Evolutionary conservation across 2,329 filamentous ascomycete species (phyloP), one percentile per base, ranked within the genome.

Genomic region (Fonsecaea nubica): DNA sequence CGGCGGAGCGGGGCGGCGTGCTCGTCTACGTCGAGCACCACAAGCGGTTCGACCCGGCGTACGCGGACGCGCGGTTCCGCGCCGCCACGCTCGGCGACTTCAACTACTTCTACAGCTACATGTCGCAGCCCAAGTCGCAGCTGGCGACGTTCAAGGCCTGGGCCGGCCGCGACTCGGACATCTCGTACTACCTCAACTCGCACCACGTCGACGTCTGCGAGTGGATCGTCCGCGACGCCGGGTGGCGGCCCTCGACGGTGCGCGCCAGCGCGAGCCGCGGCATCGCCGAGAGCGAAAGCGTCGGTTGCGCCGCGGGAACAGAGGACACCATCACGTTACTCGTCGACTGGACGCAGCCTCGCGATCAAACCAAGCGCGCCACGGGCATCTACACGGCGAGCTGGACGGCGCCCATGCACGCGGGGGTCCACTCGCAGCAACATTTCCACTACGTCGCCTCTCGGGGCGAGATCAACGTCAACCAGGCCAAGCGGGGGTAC

Each of bases 31-130:
- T 97, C 74, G 93, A 97, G 84, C 93, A 97, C 82, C 93, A 97
- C 86, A 97, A 97, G 84, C 92, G 94, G 65, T 97, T 90, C 81
- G 93, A 97, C 78, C 93, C 93, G 1, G 92, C 92, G 25, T 97
- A 97, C 82, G 88, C 92, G 13, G 93, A 97, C 78, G 94, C 94
- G 13, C 56, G 62, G 50, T 70, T 71, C 66, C 87, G 89, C 58
- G 89, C 90, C 73, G 92, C 92, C 13, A 82, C 87, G 75, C 83
- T 97, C 7, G 93, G 93, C 71, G 92, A 97, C 80, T 97, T 97
- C 87, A 97, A 96, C 84, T 97, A 97, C 85, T 97, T 96, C 78
- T 97, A 97, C 85, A 90, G 87, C 74, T 97, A 97, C 86, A 96
- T 97, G 93, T 92, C 89, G 58, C 93, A 97, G 83, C 91, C 90